These are phyloP conservation scores for Candida stauntonica DNA, from an alignment of 805 yeast genomes.

Conservation along the genomic window DNA sequence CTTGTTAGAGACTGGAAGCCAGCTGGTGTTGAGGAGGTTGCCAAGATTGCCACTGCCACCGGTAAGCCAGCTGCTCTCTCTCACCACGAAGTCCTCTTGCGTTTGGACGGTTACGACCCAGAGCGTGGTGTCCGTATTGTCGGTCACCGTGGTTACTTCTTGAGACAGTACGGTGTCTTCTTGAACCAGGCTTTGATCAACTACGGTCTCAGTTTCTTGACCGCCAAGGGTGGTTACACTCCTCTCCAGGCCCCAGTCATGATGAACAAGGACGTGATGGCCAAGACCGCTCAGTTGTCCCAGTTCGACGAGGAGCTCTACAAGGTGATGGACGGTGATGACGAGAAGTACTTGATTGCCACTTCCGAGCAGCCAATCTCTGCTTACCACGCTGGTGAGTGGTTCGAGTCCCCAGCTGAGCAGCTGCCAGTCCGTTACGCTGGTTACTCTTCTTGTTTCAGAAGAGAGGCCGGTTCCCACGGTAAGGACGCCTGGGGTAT, in stretches of 20 bases:
- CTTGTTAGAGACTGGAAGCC: slow-evolving; percentile 87
- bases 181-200: slow-evolving; percentile 96
- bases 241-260: slow-evolving; percentile 98
- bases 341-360: slow-evolving; percentile 96
- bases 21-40: slow-evolving; percentile 54
- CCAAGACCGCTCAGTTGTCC: slow-evolving; percentile 96
- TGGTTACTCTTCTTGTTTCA: slow-evolving; percentile 97
- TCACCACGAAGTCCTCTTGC: slow-evolving; percentile 90
- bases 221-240: slow-evolving; percentile 70
- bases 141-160: slow-evolving; percentile 97
- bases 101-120: slow-evolving; percentile 97
- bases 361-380: slow-evolving; percentile 99
- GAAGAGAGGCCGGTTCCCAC: slow-evolving; percentile 99
- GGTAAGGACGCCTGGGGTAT: slow-evolving; percentile 99
- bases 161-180: slow-evolving; percentile 93
- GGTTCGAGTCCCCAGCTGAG: slow-evolving; percentile 97
- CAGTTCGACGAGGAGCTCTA: slow-evolving; percentile 97
- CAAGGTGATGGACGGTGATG: slow-evolving; percentile 95
- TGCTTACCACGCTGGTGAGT: slow-evolving; percentile 94
- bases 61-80: slow-evolving; percentile 75
- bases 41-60: slow-evolving; percentile 69
- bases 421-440: slow-evolving; percentile 96
- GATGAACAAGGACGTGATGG: slow-evolving; percentile 99
- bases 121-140: slow-evolving; percentile 97
- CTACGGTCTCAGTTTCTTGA: slow-evolving; percentile 85